Base-by-base conservation (phyloP, 371 early-diverging fungal genomes). In the Mortierella sp. region DNA sequence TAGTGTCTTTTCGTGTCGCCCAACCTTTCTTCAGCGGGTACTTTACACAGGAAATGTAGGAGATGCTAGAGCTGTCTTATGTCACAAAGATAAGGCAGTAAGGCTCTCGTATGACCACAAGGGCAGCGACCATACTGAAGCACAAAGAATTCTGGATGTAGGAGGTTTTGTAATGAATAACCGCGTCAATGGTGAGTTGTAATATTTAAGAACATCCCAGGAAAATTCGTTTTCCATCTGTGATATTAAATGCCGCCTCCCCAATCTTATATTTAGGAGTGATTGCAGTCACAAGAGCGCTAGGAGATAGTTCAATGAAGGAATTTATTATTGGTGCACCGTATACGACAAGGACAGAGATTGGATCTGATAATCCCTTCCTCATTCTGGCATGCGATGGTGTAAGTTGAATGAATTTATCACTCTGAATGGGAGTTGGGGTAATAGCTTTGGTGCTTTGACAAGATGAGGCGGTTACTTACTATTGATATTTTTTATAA, bases 371-470 rank as follows among this genome's bases (percentile, higher is more conserved):
- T 16, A 97, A 97, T 83, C 87, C 90, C 10, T 90, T 95, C 74
- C 85, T 99, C 66, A 96, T 99, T 72, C 83, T 99, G 53, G 99
- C 99, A 33, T 99, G 99, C 84, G 99, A 99, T 86, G 99, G 99
- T 66, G 97, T 97, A 92, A 83, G 90, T 84, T 28, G 40, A n/a
- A 7, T 69, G 6, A 19, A 11, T 15, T 24, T 45, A 5, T 38
- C 19, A 7, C 15, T 38, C 15, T 43, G 63, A 48, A 16, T 16
- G 19, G 6, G n/a, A 19, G n/a, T 15, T 15, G n/a, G 16, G 4
- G 7, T 19, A n/a, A 19, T 48, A 16, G 7, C 3, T 43, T 43
- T 43, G 13, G 10, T 7, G 7, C 3, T 43, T 43, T 43, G 13
- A 43, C 10, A 13, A 15, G 43, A 43, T 43, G 43, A 15, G 43